These are phyloP conservation scores for Ceratobasidium papillatum DNA, from an alignment of 1,284 basidiomycete species.

Conservation along the genomic window DNA sequence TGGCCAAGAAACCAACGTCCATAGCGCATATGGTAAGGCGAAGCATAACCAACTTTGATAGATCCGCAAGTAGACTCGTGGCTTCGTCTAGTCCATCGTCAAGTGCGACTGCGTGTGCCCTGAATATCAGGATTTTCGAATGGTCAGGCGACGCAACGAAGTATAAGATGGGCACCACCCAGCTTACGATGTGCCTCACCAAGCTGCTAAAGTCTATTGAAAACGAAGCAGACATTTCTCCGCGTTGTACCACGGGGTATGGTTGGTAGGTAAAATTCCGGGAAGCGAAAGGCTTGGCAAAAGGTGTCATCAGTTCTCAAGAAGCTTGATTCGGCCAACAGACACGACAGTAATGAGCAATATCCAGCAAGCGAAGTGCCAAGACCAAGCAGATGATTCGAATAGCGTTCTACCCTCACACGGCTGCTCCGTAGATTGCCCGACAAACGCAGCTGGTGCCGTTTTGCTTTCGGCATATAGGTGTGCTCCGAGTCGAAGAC, in stretches of 20 bases:
- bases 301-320: slow-evolving; percentile 33
- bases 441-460: slow-evolving; percentile 14
- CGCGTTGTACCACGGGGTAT: slow-evolving; percentile 23
- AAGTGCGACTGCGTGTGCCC: not conserved
- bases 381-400: not conserved
- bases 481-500: slow-evolving; percentile 32
- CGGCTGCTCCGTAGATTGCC: slow-evolving; percentile 37
- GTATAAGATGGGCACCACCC: not conserved
- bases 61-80: not conserved
- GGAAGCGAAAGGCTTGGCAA: slow-evolving; percentile 29
- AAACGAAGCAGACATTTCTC: slow-evolving; percentile 22
- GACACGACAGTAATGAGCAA: not conserved
- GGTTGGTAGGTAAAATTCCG: slow-evolving; percentile 14
- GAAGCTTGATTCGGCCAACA: slow-evolving; percentile 6
- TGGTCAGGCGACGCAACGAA: not conserved
- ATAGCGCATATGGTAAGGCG: not conserved
- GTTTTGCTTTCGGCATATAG: not conserved
- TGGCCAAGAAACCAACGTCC: not conserved
- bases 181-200: not conserved
- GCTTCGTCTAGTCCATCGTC: not conserved
- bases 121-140: not conserved
- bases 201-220: not conserved
- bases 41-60: not conserved
- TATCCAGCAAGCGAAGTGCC: slow-evolving; percentile 3
- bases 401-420: not conserved